phyloP scores from a whole-genome alignment of 2,329 filamentous ascomycete genomes.

The Plenodomus biglobosus region DNA sequence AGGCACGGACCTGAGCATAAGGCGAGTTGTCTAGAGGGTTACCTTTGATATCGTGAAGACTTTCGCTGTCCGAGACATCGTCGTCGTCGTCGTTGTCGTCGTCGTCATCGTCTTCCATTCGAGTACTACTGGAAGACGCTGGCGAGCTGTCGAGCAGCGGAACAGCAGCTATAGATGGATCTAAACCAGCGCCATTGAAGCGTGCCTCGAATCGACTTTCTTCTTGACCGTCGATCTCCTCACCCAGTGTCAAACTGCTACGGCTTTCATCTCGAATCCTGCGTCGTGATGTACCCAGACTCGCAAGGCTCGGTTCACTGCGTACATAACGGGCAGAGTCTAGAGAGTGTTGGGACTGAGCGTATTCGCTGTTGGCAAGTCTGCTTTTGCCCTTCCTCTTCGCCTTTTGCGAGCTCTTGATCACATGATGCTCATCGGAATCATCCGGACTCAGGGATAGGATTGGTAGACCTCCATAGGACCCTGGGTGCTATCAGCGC shows the following conservation, averaged over 20 bases:
- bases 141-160: slow-evolving; percentile 29
- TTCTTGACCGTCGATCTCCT: slow-evolving; percentile 29
- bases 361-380: slow-evolving; percentile 30
- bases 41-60: slow-evolving; percentile 43
- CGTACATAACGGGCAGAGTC: slow-evolving; percentile 19
- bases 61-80: slow-evolving; percentile 41
- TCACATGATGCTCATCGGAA: slow-evolving; percentile 41
- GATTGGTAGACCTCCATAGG: slow-evolving; percentile 61
- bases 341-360: slow-evolving; percentile 9
- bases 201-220: slow-evolving; percentile 36
- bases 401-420: slow-evolving; percentile 18
- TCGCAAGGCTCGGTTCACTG: slow-evolving; percentile 22
- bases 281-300: slow-evolving; percentile 28
- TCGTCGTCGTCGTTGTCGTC: slow-evolving; percentile 32
- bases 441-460: slow-evolving; percentile 43
- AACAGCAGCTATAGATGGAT: slow-evolving; percentile 24
- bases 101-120: slow-evolving; percentile 28
- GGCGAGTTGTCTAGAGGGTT: slow-evolving; percentile 69
- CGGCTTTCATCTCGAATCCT: slow-evolving; percentile 26
- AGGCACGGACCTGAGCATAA: slow-evolving; percentile 77
- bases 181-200: slow-evolving; percentile 35
- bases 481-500: slow-evolving; percentile 43
- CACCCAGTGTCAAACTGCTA: slow-evolving; percentile 28
- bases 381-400: slow-evolving; percentile 41
- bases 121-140: slow-evolving; percentile 36